These are phyloP conservation scores for Silene vulgaris DNA, from an alignment of 179 eudicot genomes.

Conservation along the genomic window DNA sequence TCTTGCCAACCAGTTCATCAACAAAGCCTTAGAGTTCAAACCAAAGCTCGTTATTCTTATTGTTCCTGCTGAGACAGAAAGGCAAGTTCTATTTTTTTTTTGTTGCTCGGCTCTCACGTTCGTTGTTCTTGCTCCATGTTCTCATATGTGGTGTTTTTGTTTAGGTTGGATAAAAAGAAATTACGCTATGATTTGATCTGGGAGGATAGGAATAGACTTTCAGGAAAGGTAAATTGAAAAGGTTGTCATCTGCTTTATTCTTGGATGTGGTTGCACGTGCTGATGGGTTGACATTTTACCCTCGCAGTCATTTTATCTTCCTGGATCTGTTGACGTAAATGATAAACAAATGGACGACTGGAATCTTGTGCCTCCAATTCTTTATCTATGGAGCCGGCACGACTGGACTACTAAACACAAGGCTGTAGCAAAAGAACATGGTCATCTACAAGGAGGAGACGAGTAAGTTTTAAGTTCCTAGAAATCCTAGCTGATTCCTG, in stretches of 20 bases:
- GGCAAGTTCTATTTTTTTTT: conserved; percentile 34
- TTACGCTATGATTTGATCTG: conserved; percentile 67
- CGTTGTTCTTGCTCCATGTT: neutral
- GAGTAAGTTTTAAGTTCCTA: conserved; percentile 24
- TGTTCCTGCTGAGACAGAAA: conserved; percentile 68
- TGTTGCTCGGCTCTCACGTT: conserved; percentile 9
- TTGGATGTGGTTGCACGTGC: conserved; percentile 11
- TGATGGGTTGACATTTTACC: conserved; percentile 4
- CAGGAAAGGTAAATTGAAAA: conserved; percentile 56
- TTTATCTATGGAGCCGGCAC: conserved; percentile 83
- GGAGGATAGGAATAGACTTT: conserved; percentile 63
- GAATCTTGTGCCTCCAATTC: conserved; percentile 59
- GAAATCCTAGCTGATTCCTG: neutral
- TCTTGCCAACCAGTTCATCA: conserved; percentile 78
- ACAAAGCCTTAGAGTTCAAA: conserved; percentile 77
- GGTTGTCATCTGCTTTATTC: neutral
- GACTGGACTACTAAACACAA: conserved; percentile 63
- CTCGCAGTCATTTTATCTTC: conserved; percentile 81
- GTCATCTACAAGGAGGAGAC: conserved; percentile 38
- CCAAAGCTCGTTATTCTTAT: conserved; percentile 87
- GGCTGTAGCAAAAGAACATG: conserved; percentile 53
- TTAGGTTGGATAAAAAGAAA: conserved; percentile 66
- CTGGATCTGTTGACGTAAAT: conserved; percentile 73
- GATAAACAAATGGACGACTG: conserved; percentile 80
- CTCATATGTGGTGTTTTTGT: conserved; percentile 12